Percentiles rank a stretch among this genome's conserved stretches.
These are phyloP conservation scores for Ustilago vetiveriae DNA, from an alignment of 1,284 basidiomycete species.

Conservation along the genomic window DNA sequence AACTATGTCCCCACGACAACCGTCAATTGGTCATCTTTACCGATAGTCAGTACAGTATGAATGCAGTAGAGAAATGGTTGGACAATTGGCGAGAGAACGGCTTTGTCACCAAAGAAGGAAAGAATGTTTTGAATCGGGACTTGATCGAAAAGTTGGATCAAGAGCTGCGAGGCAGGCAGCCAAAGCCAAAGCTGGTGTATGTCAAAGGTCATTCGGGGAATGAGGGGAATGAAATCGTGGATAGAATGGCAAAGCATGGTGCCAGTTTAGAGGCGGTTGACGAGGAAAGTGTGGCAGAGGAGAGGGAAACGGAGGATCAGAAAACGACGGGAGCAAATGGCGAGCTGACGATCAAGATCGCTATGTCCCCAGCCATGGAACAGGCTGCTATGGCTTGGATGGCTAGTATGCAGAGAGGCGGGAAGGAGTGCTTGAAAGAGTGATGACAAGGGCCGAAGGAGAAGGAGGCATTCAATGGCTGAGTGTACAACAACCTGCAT, in stretches of 20 bases:
- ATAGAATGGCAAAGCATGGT: slow-evolving; percentile 62
- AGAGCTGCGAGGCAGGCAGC: slow-evolving; percentile 11
- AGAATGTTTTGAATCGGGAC: slow-evolving; percentile 74
- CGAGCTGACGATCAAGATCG: no score
- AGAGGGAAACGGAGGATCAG: no score
- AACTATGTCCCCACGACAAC: slow-evolving; percentile 72
- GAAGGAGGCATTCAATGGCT: no score
- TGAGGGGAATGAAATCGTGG: slow-evolving; percentile 81
- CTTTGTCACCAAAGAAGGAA: slow-evolving; percentile 71
- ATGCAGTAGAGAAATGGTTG: slow-evolving; percentile 75
- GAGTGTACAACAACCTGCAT: no score
- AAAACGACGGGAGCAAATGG: no score
- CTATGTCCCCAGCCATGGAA: no score
- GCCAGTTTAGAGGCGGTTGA: no score
- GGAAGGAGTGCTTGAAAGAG: no score
- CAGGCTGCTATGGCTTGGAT: no score
- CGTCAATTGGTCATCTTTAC: slow-evolving; percentile 74
- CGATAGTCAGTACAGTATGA: slow-evolving; percentile 59
- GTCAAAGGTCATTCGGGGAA: slow-evolving; percentile 78
- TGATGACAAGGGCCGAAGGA: no score
- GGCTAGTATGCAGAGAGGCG: no score
- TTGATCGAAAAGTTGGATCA: slow-evolving; percentile 74
- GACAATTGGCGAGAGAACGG: slow-evolving; percentile 72
- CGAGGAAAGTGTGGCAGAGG: no score
- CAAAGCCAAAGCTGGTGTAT: slow-evolving; percentile 70